phyloP scores from a whole-genome alignment of 306 rosid species.

The Cyclanthera cordifolia region DNA sequence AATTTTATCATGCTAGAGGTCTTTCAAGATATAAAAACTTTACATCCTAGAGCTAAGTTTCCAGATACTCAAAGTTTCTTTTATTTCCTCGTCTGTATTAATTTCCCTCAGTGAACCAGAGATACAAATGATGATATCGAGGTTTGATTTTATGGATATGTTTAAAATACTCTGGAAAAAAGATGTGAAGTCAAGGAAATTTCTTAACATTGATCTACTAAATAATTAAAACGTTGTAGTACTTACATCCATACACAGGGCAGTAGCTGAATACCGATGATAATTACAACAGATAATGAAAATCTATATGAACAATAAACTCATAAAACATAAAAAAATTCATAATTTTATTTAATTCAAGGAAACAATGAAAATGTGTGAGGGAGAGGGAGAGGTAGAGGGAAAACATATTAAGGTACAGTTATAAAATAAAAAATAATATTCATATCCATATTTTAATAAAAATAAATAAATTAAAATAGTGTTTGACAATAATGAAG shows the following conservation, averaged over 20 bases:
- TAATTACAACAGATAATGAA: not conserved
- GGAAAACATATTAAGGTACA: not conserved
- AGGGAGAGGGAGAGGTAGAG: not conserved
- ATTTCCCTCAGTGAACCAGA: not conserved
- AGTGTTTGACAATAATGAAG: not conserved
- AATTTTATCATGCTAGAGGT: not conserved
- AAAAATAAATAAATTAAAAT: not conserved
- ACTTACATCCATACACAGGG: not conserved
- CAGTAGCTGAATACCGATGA: not conserved
- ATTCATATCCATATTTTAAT: not conserved
- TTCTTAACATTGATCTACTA: no score
- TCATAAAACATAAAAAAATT: not conserved
- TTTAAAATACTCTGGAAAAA: not conserved
- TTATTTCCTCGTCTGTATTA: not conserved
- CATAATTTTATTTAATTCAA: not conserved
- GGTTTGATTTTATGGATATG: not conserved
- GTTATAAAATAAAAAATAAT: not conserved
- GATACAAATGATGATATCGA: not conserved
- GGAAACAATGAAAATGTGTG: not conserved
- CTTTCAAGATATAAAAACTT: not conserved
- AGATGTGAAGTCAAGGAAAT: not conserved
- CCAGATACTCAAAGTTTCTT: not conserved
- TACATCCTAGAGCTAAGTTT: not conserved
- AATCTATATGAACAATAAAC: not conserved
- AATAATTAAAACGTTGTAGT: not conserved